Conservation (phyloP, 768 basidiomycete genomes). For the Naganishia onofrii region DNA sequence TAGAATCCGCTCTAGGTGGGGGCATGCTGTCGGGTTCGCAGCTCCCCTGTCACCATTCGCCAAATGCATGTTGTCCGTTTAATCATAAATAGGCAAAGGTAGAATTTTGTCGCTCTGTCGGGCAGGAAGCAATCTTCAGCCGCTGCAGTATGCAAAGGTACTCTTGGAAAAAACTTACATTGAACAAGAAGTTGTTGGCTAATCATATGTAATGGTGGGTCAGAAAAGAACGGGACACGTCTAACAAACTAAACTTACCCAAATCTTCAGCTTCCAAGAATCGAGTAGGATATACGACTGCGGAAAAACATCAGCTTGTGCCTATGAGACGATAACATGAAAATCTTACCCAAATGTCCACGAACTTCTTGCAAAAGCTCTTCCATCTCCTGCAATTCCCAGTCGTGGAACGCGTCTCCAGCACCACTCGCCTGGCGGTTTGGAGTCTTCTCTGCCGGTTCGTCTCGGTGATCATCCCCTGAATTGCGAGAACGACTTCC, state of each 20-base stretch:
- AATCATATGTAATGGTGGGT: background rate
- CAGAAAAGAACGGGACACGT: background rate
- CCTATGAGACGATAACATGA: background rate
- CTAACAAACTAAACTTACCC: background rate
- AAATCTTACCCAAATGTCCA: slow-evolving; percentile 75
- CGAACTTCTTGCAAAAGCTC: slow-evolving; percentile 68
- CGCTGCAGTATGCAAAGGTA: background rate
- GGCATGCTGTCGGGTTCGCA: background rate
- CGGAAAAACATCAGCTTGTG: background rate
- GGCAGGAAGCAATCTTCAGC: background rate
- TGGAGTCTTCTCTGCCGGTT: background rate
- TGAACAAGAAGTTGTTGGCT: slow-evolving; percentile 89
- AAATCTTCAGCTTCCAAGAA: slow-evolving; percentile 92
- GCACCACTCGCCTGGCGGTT: slow-evolving; percentile 49
- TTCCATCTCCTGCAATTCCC: slow-evolving; percentile 90
- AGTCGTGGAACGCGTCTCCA: slow-evolving; percentile 71
- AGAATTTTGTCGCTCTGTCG: slow-evolving; percentile 59
- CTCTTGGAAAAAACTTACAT: slow-evolving; percentile 51
- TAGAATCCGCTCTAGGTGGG: background rate
- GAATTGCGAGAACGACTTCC: too few relatives aligned
- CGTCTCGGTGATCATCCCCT: slow-evolving; percentile 29
- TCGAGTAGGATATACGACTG: slow-evolving; percentile 77
- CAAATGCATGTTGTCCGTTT: background rate
- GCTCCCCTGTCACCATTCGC: background rate
- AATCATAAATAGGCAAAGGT: slow-evolving; percentile 51